Conservation (phyloP, 176 grass and related monocot genomes). For the Carex kokanica region DNA sequence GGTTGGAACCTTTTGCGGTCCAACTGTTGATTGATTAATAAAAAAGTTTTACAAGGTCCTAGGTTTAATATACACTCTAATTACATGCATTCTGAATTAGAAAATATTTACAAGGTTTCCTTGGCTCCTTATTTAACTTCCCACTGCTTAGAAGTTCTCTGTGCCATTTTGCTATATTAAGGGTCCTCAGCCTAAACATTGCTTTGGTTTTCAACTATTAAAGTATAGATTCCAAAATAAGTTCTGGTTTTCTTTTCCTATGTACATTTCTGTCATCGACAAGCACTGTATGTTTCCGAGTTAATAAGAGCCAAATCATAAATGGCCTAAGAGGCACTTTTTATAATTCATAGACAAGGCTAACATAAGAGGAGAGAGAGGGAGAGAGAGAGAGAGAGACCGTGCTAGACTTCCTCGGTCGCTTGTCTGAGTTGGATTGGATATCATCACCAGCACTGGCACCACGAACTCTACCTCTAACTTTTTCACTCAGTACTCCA, state of each 20-base stretch:
- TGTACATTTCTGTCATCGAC: not conserved
- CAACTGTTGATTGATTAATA: no score
- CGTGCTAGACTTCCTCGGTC: constrained; percentile 78
- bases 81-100: no score
- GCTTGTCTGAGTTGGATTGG: constrained; percentile 51
- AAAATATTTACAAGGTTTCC: no score
- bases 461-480: constrained; percentile 25
- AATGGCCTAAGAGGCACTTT: not conserved
- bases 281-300: not conserved
- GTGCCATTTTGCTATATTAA: not conserved
- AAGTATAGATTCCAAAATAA: not conserved
- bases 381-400: constrained; percentile 30
- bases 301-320: not conserved
- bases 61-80: no score
- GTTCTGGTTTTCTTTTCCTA: not conserved
- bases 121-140: not conserved
- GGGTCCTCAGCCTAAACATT: not conserved
- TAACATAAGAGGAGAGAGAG: not conserved
- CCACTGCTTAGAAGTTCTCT: not conserved
- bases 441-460: constrained; percentile 19
- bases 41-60: no score
- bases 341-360: not conserved
- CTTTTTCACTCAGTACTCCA: constrained; percentile 58
- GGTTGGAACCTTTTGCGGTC: no score
- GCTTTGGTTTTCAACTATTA: not conserved